Base-by-base conservation (phyloP, 2,329 filamentous ascomycete species). In the Pseudogymnoascus verrucosus region DNA sequence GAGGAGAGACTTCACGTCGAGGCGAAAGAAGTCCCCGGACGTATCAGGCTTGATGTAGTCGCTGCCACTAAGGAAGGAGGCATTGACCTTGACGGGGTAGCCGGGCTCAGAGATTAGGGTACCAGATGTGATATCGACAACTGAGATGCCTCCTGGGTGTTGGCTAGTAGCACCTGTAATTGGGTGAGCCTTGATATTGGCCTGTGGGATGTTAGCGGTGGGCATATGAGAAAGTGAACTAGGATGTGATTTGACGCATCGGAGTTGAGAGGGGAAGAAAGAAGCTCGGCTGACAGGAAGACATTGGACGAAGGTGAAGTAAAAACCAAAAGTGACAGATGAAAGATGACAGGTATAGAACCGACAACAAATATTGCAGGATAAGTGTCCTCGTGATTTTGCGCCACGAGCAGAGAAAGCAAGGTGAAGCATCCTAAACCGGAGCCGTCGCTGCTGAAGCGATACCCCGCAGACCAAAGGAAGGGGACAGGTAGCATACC, bases 21-120 rank as follows among this genome's bases (percentile, higher is more conserved):
- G 73, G 26, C 76, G 72, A 28, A 74, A 69, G 65, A 75, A 73
- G 34, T 71, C 68, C 3, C 75, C 76, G 60, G 73, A 70, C 2
- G 75, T 72, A 64, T 78, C 77, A 61, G 72, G 72, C 26, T 74
- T 76, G 61, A 79, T 69, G 68, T 74, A 78, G 67, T 79, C 77
- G 59, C 73, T 72, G 21, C 76, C 77, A 60, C 77, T 75, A 60
- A 74, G 63, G 63, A 78, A 76, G 26, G 69, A 70, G 36, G 76
- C 76, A 61, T 76, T 70, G 54, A 79, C 64, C 26, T 70, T 63
- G 60, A 75, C 71, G 5, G 72, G 70, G 66, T 78, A 78, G 62
- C 63, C 61, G 3, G 73, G 70, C 47, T 76, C 74, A 23, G 77
- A 78, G 42, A 70, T 65, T 47, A 79, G 68, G 63, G 67, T 73